Base-by-base conservation (phyloP, 2,329 filamentous ascomycete species). In the Fusarium agapanthi region DNA sequence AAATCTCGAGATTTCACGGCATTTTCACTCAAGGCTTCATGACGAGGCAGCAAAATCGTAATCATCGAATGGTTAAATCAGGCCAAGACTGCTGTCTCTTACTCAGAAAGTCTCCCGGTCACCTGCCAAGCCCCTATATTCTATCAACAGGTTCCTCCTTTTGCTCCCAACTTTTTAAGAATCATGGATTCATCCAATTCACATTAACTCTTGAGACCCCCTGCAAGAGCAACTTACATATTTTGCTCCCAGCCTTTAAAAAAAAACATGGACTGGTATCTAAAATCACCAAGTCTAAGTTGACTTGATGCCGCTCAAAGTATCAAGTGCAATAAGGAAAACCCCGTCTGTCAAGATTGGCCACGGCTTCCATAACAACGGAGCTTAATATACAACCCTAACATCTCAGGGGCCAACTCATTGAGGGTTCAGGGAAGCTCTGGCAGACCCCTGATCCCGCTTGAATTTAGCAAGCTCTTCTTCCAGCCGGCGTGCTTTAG, bases 391-490 rank as follows among this genome's bases (percentile, higher is more conserved):
- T 20, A 8, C 15, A 41, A 45, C 30, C 35, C 20, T 24, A 18
- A 50, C n/a, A 22, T 45, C 35, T 62, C 22, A 40, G 30, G 35
- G 35, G 37, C 22, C 20, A 32, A 28, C 61, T 72, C 61, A 78
- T 70, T 78, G 78, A 50, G 85, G 84, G 54, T 82, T 86, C 55
- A 85, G 71, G 9, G 84, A 82, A 67, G 80, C 84, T 75, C 84
- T 86, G 72, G 81, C 81, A 3, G 83, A 81, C 6, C 82, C 85
- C 35, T 82, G 80, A 15, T 81, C 79, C 61, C 83, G 83, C 73
- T 80, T 85, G 43, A 88, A 72, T 34, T 82, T 80, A 35, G 81
- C 77, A 35, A 88, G 74, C 76, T 88, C 87, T 61, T 88, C 87
- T 71, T 88, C 87, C 28, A 87, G 78, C 72, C 83, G 86, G 56